Evolutionary conservation across 2,329 filamentous ascomycete genomes (phyloP).

Genomic region (Pseudopithomyces chartarum): DNA sequence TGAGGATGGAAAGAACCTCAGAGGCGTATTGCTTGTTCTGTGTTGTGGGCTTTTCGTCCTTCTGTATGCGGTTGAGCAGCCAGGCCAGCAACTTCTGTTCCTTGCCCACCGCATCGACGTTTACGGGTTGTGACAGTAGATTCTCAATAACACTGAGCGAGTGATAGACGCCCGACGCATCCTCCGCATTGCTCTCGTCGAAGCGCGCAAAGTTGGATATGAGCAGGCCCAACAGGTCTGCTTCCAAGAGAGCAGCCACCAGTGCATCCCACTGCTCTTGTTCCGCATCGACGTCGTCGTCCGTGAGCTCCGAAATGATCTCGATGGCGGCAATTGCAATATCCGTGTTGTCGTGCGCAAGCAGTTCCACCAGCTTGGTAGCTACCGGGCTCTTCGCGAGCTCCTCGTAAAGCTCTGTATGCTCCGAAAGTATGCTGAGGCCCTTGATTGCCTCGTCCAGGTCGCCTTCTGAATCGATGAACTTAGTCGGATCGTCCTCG

Average conservation of each 20-base stretch:
- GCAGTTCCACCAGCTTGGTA: constrained; percentile 74
- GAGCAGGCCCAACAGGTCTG: constrained; percentile 75
- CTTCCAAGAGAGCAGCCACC: constrained; percentile 64
- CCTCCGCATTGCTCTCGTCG: constrained; percentile 73
- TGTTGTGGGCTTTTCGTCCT: constrained; percentile 68
- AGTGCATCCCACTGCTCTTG: constrained; percentile 81
- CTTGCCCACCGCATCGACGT: constrained; percentile 73
- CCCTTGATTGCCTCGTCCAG: constrained; percentile 86
- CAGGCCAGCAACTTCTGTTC: constrained; percentile 73
- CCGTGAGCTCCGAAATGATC: constrained; percentile 87
- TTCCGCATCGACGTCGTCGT: constrained; percentile 85
- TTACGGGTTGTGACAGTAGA: constrained; percentile 71
- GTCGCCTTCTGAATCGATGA: constrained; percentile 86
- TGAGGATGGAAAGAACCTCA: constrained; percentile 86
- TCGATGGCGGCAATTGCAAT: constrained; percentile 92
- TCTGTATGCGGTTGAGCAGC: constrained; percentile 76
- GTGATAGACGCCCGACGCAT: constrained; percentile 86
- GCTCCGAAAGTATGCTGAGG: constrained; percentile 84
- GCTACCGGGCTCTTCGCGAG: constrained; percentile 77
- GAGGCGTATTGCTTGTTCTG: constrained; percentile 97
- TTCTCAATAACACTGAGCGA: constrained; percentile 83
- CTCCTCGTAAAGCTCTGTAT: constrained; percentile 80
- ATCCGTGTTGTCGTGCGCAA: constrained; percentile 96
- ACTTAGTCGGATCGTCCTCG: constrained; percentile 77
- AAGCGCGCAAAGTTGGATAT: constrained; percentile 79